These are phyloP conservation scores for Biscogniauxia sp. DNA, from an alignment of 2,329 filamentous ascomycete species.

Conservation along the genomic window DNA sequence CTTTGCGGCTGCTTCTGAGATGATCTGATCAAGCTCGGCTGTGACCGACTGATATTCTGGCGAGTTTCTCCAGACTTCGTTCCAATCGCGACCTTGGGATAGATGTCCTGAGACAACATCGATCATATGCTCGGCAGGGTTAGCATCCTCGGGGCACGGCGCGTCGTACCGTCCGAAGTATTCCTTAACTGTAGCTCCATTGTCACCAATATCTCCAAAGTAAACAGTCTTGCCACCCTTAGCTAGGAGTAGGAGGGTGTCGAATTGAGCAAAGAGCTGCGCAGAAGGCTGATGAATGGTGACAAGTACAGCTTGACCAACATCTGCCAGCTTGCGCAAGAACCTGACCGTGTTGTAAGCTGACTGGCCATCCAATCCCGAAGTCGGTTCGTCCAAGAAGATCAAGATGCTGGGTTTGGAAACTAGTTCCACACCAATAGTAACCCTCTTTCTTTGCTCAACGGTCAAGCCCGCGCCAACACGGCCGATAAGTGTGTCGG, in stretches of 20 bases:
- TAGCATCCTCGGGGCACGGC: slow-evolving; percentile 45
- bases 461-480: slow-evolving; percentile 59
- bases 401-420: slow-evolving; percentile 59
- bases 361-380: slow-evolving; percentile 56
- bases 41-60: slow-evolving; percentile 44
- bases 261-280: slow-evolving; percentile 55
- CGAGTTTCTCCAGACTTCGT: slow-evolving; percentile 57
- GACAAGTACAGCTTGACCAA: slow-evolving; percentile 58
- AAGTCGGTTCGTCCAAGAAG: slow-evolving; percentile 63
- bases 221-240: slow-evolving; percentile 53
- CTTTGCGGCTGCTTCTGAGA: slow-evolving; percentile 41
- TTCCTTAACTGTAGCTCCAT: slow-evolving; percentile 45
- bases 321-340: slow-evolving; percentile 58
- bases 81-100: slow-evolving; percentile 61
- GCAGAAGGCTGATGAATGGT: slow-evolving; percentile 61
- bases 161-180: slow-evolving; percentile 54
- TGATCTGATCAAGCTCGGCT: slow-evolving; percentile 52
- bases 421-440: slow-evolving; percentile 56
- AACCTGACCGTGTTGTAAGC: slow-evolving; percentile 63
- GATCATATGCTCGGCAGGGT: slow-evolving; percentile 56
- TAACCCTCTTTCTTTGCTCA: slow-evolving; percentile 56
- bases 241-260: slow-evolving; percentile 53
- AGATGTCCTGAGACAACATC: slow-evolving; percentile 52
- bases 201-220: slow-evolving; percentile 51
- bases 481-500: slow-evolving; percentile 61